Conservation (phyloP, 1,284 basidiomycete species). For the Cryptococcus depauperatus region DNA sequence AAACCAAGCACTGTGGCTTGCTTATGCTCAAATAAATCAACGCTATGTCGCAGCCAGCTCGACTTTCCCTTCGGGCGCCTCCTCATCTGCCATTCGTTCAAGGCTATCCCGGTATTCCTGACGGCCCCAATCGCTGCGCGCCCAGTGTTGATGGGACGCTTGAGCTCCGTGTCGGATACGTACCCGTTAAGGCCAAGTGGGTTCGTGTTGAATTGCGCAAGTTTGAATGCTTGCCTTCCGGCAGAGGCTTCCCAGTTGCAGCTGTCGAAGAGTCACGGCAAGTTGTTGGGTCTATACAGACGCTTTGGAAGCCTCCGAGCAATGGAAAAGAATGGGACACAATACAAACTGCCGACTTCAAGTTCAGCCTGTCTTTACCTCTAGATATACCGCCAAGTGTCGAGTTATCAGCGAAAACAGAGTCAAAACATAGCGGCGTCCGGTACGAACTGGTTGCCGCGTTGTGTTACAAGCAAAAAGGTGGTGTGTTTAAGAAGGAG, state of each 20-base stretch:
- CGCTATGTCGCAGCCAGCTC: constrained; percentile 29
- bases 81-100: constrained; percentile 44
- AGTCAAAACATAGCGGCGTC: constrained; percentile 68
- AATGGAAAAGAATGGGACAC: constrained; percentile 54
- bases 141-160: constrained; percentile 51
- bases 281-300: constrained; percentile 35
- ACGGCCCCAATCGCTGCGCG: constrained; percentile 17
- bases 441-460: constrained; percentile 77
- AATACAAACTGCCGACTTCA: constrained; percentile 55
- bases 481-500: constrained; percentile 64
- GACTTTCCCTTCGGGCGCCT: constrained; percentile 38
- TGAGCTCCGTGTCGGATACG: constrained; percentile 61
- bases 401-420: constrained; percentile 61
- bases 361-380: constrained; percentile 75
- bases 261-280: constrained; percentile 44
- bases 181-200: constrained; percentile 81
- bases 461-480: constrained; percentile 72
- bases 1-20: too few species aligned
- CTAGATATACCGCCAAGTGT: constrained; percentile 74
- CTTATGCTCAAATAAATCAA: too few species aligned
- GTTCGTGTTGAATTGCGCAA: constrained; percentile 78
- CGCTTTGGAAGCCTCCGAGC: constrained; percentile 33
- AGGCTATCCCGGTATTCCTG: constrained; percentile 41
- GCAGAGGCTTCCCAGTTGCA: constrained; percentile 47
- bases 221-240: constrained; percentile 54